A percentile compares a stretch with the other conserved stretches of the same genome.
phyloP scores from a whole-genome alignment of 805 yeast genomes.

The Lachancea dasiensis region DNA sequence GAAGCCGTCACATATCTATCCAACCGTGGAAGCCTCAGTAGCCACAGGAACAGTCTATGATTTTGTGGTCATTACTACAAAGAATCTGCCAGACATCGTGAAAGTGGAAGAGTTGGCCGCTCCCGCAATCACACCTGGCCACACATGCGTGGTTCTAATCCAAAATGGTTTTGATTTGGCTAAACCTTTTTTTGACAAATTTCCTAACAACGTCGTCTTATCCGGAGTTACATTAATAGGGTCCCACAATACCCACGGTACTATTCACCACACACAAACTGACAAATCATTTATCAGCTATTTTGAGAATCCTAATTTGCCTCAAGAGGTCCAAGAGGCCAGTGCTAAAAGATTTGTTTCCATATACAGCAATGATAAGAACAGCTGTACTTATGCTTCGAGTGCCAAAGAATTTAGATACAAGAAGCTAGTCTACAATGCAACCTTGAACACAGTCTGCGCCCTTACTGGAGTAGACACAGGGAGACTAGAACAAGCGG shows the following conservation, averaged over 20 bases:
- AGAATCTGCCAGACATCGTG: slow-evolving; percentile 56
- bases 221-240: slow-evolving; percentile 59
- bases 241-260: slow-evolving; percentile 42
- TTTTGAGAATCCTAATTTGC: slow-evolving; percentile 36
- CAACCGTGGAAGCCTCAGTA: slow-evolving; percentile 37
- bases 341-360: slow-evolving; percentile 40
- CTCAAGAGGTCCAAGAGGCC: slow-evolving; percentile 18
- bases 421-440: slow-evolving; percentile 65
- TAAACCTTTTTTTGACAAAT: slow-evolving; percentile 41
- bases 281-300: slow-evolving; percentile 45
- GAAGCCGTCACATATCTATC: slow-evolving; percentile 41
- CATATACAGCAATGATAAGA: slow-evolving; percentile 40
- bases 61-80: slow-evolving; percentile 53
- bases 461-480: slow-evolving; percentile 52
- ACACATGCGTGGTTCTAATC: slow-evolving; percentile 45
- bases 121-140: slow-evolving; percentile 40
- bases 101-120: slow-evolving; percentile 46
- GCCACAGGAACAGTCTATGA: slow-evolving; percentile 36
- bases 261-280: slow-evolving; percentile 39
- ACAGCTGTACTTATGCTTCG: slow-evolving; percentile 35
- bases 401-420: slow-evolving; percentile 51
- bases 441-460: slow-evolving; percentile 55
- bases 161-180: slow-evolving; percentile 63
- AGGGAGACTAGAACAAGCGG: slow-evolving; percentile 43
- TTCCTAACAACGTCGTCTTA: slow-evolving; percentile 44